Conservation (phyloP, 2,329 filamentous ascomycete species). For the Alternaria viburni region DNA sequence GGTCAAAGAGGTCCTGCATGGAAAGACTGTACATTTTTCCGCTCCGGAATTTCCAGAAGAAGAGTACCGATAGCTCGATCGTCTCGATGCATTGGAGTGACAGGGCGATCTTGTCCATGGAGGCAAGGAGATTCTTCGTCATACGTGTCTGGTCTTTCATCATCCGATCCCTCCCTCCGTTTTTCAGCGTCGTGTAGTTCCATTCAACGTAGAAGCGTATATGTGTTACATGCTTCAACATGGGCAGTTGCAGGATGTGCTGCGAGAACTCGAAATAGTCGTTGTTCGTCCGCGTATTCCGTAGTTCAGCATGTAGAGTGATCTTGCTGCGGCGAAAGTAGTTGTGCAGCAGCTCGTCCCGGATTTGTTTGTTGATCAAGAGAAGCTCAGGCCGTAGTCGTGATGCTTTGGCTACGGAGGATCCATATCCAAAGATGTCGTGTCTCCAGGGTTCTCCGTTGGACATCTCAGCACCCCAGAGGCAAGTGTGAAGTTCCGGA, state of each 20-base stretch:
- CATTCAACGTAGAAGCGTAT: slow-evolving; percentile 46
- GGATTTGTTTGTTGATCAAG: slow-evolving; percentile 41
- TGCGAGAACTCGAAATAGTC: slow-evolving; percentile 44
- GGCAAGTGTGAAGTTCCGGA: slow-evolving; percentile 43
- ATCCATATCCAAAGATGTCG: slow-evolving; percentile 40
- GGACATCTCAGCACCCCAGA: slow-evolving; percentile 45
- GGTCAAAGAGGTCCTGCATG: slow-evolving; percentile 45
- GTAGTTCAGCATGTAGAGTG: slow-evolving; percentile 43
- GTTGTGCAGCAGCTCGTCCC: slow-evolving; percentile 33
- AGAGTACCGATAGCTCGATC: slow-evolving; percentile 42
- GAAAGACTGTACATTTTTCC: slow-evolving; percentile 43
- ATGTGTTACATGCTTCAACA: slow-evolving; percentile 37
- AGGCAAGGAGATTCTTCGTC: slow-evolving; percentile 37
- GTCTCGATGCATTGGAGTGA: slow-evolving; percentile 33
- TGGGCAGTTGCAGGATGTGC: slow-evolving; percentile 39
- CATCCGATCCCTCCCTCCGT: slow-evolving; percentile 18
- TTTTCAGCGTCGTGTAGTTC: slow-evolving; percentile 39
- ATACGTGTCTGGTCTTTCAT: slow-evolving; percentile 40
- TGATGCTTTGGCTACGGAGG: slow-evolving; percentile 26
- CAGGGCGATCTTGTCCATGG: slow-evolving; percentile 40
- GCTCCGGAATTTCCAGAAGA: slow-evolving; percentile 43
- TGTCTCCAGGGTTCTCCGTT: slow-evolving; percentile 43
- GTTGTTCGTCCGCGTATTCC: slow-evolving; percentile 37
- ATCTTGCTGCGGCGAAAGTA: slow-evolving; percentile 40
- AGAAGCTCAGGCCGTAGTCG: slow-evolving; percentile 33